Conservation (phyloP, 2,329 filamentous ascomycete species). For the Talaromyces sp. region DNA sequence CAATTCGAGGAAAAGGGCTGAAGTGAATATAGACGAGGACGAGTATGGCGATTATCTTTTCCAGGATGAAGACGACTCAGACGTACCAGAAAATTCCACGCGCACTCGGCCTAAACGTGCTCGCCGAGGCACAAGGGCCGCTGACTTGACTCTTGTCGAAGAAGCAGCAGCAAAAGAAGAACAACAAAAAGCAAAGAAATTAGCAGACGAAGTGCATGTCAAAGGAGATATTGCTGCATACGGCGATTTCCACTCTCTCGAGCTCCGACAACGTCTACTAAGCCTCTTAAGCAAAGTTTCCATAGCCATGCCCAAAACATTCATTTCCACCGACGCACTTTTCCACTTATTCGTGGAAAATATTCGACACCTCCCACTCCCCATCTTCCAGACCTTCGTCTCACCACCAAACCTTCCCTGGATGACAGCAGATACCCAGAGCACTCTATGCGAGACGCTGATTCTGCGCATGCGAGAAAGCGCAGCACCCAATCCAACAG, state of each 20-base stretch:
- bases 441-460: conserved; percentile 53
- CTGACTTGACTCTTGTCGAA: not conserved
- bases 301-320: conserved; percentile 31
- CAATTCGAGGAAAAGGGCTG: conserved; percentile 33
- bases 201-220: conserved; percentile 19
- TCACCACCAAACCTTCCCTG: conserved; percentile 44
- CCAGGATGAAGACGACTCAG: conserved; percentile 36
- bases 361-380: conserved; percentile 44
- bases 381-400: conserved; percentile 46
- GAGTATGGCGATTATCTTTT: conserved; percentile 47
- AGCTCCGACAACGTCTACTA: conserved; percentile 46
- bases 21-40: conserved; percentile 46
- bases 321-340: conserved; percentile 38
- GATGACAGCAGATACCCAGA: conserved; percentile 40
- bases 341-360: conserved; percentile 47
- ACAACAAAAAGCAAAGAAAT: conserved; percentile 14
- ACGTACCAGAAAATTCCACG: conserved; percentile 22
- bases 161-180: not conserved
- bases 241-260: conserved; percentile 40
- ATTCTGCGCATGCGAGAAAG: conserved; percentile 50
- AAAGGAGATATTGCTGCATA: conserved; percentile 29
- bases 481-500: conserved; percentile 36
- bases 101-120: conserved; percentile 32
- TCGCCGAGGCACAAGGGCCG: conserved; percentile 27
- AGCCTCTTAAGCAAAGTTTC: conserved; percentile 42